Evolutionary conservation across 2,329 filamentous ascomycete genomes (phyloP), one percentile per base, ranked within the genome.

Genomic region (Ophiocordyceps australis): DNA sequence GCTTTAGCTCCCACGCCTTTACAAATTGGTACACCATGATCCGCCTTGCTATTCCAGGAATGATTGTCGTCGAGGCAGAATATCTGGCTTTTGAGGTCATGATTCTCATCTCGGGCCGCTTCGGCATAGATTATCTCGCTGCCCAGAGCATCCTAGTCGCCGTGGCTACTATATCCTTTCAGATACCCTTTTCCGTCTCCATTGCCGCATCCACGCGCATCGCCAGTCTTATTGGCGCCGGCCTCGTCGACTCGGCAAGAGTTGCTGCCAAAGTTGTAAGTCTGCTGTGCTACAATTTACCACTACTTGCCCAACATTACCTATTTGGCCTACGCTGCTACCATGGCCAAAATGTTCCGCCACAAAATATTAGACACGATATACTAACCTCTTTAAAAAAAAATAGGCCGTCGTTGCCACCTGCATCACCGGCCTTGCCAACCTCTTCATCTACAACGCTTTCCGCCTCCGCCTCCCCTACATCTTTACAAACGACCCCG

Each of bases 41-140:
- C 37, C 70, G 69, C 24, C 68, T 94, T 7, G 81, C 83, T 0
- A 53, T 93, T 3, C 83, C 85, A 0, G 85, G 85, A 2, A 70
- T 93, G 43, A 55, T 91, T 33, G 93, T 93, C 82, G 75, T 93
- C 1, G 72, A 89, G 42, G 82, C 85, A 2, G 83, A 94, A 46
- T 89, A 78, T 47, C 65, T 92, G 3, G 82, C 83, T 3, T 89
- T 94, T 40, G 85, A 94, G 45, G 69, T 92, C 21, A 59, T 92
- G 23, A 91, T 81, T 0, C 61, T 93, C 9, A 71, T 71, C 2
- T 69, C 79, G 0, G 78, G 74, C 22, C 76, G 75, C 35, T 73
- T 93, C 28, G 77, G 77, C 10, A 72, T 77, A 0, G 73, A 70
- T 3, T 67, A 74, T 29, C 65, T 94, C 1, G 85, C 85, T 0